A percentile compares a stretch with the other conserved stretches of the same genome.
These are phyloP conservation scores for Ogataea nonfermentans DNA, from an alignment of 805 yeast species.

Conservation along the genomic window DNA sequence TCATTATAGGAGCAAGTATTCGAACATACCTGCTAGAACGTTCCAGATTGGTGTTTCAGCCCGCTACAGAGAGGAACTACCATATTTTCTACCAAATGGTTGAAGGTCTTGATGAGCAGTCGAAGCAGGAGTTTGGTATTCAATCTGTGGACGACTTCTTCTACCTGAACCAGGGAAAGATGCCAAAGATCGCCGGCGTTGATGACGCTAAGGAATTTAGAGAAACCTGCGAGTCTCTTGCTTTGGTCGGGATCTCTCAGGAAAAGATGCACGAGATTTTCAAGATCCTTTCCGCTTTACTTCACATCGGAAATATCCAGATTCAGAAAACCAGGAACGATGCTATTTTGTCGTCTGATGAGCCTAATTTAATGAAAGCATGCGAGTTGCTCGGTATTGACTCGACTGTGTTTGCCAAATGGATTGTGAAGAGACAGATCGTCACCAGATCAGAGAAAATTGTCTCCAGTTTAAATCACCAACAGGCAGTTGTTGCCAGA, in stretches of 20 bases:
- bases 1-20: constrained; percentile 91
- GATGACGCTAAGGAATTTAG: constrained; percentile 80
- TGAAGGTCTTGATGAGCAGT: constrained; percentile 61
- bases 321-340: constrained; percentile 81
- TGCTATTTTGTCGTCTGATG: constrained; percentile 80
- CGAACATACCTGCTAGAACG: constrained; percentile 92
- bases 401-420: constrained; percentile 70
- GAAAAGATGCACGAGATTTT: constrained; percentile 66
- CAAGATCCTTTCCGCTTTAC: constrained; percentile 77
- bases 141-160: constrained; percentile 64
- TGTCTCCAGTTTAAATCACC: constrained; percentile 73
- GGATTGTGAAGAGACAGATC: constrained; percentile 92
- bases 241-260: constrained; percentile 69
- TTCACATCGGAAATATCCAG: constrained; percentile 91
- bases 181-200: constrained; percentile 64
- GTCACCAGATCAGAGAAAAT: constrained; percentile 91
- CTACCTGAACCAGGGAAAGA: constrained; percentile 89
- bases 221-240: constrained; percentile 73
- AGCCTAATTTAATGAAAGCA: constrained; percentile 78
- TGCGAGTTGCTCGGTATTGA: constrained; percentile 83
- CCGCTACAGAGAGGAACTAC: constrained; percentile 85
- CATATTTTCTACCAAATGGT: constrained; percentile 91
- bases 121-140: constrained; percentile 58
- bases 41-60: constrained; percentile 92
- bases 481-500: constrained; percentile 86